Percentiles rank a stretch among this genome's conserved stretches.
Evolutionary conservation across 1,139 yeast species (phyloP).

Genomic region (Pichia inconspicua): DNA sequence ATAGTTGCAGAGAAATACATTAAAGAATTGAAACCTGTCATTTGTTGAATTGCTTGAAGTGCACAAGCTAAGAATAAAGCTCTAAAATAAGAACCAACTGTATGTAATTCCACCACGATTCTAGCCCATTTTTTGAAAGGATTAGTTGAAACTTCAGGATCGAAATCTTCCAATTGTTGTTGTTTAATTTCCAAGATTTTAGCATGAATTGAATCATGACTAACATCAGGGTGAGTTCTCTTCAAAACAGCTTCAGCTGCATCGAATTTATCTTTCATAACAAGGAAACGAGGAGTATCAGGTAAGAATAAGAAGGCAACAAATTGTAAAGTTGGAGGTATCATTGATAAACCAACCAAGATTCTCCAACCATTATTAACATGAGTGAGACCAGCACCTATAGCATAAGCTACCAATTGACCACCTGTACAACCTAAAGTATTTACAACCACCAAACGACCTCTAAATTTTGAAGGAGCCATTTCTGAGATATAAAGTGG

Average conservation of each 20-base stretch:
- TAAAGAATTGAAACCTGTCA: conserved; percentile 89
- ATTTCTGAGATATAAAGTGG: conserved; percentile 87
- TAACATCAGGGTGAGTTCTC: conserved; percentile 49
- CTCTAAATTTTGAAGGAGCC: conserved; percentile 88
- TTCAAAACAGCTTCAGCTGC: conserved; percentile 60
- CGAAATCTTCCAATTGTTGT: conserved; percentile 31
- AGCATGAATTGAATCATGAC: conserved; percentile 48
- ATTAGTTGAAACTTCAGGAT: conserved; percentile 28
- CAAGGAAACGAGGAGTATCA: conserved; percentile 87
- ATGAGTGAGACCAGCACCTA: conserved; percentile 78
- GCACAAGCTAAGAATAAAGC: conserved; percentile 88
- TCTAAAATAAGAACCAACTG: conserved; percentile 72
- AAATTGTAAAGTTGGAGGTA: conserved; percentile 79
- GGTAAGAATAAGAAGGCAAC: conserved; percentile 77
- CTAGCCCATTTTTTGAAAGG: conserved; percentile 49
- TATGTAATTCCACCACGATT: conserved; percentile 62
- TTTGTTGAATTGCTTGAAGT: conserved; percentile 90
- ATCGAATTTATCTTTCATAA: conserved; percentile 57
- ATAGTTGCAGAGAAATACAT: conserved; percentile 91
- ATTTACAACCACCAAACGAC: conserved; percentile 66
- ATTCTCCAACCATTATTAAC: conserved; percentile 88
- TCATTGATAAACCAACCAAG: conserved; percentile 79
- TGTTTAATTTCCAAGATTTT: conserved; percentile 52
- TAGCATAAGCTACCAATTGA: conserved; percentile 82
- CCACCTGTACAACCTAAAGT: conserved; percentile 82